Percentiles rank a stretch among this genome's conserved stretches.
These are phyloP conservation scores for Lecanicillium sp. DNA, from an alignment of 2,329 filamentous ascomycete species.

Conservation along the genomic window DNA sequence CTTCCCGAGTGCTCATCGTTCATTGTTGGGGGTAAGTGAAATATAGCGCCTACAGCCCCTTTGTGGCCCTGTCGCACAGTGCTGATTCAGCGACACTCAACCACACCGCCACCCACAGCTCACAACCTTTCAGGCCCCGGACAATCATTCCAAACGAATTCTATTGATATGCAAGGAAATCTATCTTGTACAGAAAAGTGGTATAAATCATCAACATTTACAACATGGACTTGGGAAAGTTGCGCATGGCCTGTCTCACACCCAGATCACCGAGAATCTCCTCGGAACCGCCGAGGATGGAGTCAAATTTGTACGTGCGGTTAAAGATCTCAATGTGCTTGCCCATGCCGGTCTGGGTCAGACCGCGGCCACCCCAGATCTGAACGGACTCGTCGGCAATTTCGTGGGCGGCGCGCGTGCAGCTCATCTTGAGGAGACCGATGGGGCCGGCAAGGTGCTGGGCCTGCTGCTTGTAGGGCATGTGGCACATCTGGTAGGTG, in stretches of 20 bases:
- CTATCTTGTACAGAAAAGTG: too few species aligned
- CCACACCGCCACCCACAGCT: too few species aligned
- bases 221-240: conserved; percentile 79
- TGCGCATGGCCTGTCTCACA: conserved; percentile 75
- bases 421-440: conserved; percentile 72
- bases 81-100: too few species aligned
- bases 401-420: conserved; percentile 72
- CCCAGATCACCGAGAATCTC: conserved; percentile 77
- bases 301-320: conserved; percentile 75
- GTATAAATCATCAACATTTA: too few species aligned
- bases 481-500: conserved; percentile 82
- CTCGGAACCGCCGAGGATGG: conserved; percentile 74
- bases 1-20: too few species aligned
- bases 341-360: conserved; percentile 81
- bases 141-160: too few species aligned
- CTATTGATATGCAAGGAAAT: too few species aligned
- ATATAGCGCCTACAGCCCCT: too few species aligned
- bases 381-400: conserved; percentile 79
- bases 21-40: too few species aligned
- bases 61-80: too few species aligned
- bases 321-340: conserved; percentile 78
- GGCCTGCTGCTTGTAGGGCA: conserved; percentile 72
- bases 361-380: conserved; percentile 75
- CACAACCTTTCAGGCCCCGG: too few species aligned
- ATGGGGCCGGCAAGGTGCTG: conserved; percentile 74